Base-by-base conservation (phyloP, 768 basidiomycete genomes). In the Mycena leptocephala region DNA sequence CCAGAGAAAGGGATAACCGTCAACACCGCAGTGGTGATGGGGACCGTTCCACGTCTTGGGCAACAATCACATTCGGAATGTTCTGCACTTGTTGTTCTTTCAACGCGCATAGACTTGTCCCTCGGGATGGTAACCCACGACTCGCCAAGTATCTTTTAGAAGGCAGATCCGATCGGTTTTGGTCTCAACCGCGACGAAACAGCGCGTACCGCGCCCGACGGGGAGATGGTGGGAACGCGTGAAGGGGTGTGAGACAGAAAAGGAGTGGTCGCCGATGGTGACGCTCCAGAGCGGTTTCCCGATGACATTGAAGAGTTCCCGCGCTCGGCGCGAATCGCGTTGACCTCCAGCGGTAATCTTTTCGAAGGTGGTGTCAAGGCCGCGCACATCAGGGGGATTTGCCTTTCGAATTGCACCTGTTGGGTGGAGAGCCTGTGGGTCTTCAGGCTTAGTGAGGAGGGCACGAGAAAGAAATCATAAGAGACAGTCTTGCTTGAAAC, bases 131-230 rank as follows among this genome's bases (percentile, higher is more conserved):
- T 78, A 78, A 3, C 66, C 77, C 16, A 37, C 46, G 10, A 78
- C 64, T 11, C 77, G 74, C 77, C 77, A 78, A 9, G 64, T 55
- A 59, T 78, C 77, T 53, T 78, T 78, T 10, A 78, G 32, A 43
- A 78, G 30, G 51, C 63, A 72, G 5, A 39, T 76, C 4, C n/a
- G 58, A 6, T 39, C 3, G 3, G 75, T 78, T 16, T 56, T 20
- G 18, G 39, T 41, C 2, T 72, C 59, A 9, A 78, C 59, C 7
- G 77, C 77, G 22, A 78, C 41, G 48, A 78, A 78, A 33, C 77
- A 78, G 11, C 75, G 75, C 2, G 77, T 76, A n/a, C 75, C 75
- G 35, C 75, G 64, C n/a, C 77, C 77, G 43, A 78, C 58, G 28
- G 77, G 77, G 30, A 62, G 67, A 43, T 72, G 48, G 41, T 76